phyloP scores from a whole-genome alignment of 2,329 filamentous ascomycete genomes.

The Rugonectria rugulosa region DNA sequence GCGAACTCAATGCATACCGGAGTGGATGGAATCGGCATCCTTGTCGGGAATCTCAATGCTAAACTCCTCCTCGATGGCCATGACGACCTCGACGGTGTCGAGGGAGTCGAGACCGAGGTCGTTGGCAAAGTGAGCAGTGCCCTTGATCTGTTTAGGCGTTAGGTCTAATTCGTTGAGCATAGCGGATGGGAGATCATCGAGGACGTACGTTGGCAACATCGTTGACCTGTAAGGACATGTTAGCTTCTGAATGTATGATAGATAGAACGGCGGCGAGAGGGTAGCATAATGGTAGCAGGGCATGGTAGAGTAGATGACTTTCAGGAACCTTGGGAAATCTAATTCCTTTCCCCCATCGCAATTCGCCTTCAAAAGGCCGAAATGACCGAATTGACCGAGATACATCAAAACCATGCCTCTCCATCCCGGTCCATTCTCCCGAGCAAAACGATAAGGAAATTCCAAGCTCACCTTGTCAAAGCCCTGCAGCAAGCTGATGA shows the following conservation, averaged over 20 bases:
- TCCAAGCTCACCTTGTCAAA: slow-evolving; percentile 79
- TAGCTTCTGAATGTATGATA: slow-evolving; percentile 36
- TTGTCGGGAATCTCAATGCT: slow-evolving; percentile 98
- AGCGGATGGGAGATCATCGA: neutral
- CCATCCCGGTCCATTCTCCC: neutral
- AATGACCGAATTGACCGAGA: slow-evolving; percentile 15
- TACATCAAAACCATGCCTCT: neutral
- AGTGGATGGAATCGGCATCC: slow-evolving; percentile 93
- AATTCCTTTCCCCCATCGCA: neutral
- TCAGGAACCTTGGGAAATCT: neutral
- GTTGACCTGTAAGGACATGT: slow-evolving; percentile 65
- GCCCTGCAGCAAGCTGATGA: slow-evolving; percentile 90
- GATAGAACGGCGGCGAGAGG: neutral
- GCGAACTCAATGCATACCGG: slow-evolving; percentile 69
- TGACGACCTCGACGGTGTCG: slow-evolving; percentile 98
- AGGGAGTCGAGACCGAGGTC: slow-evolving; percentile 97
- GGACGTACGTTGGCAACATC: slow-evolving; percentile 67
- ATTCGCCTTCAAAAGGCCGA: neutral
- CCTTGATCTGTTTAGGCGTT: slow-evolving; percentile 71
- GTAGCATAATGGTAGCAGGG: neutral
- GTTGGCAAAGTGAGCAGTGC: slow-evolving; percentile 90
- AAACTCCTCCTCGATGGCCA: slow-evolving; percentile 96
- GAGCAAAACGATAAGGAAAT: neutral
- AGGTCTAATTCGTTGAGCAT: slow-evolving; percentile 17
- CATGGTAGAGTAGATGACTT: neutral